Conservation (phyloP, 1,284 basidiomycete genomes). For the Inonotus obliquus region DNA sequence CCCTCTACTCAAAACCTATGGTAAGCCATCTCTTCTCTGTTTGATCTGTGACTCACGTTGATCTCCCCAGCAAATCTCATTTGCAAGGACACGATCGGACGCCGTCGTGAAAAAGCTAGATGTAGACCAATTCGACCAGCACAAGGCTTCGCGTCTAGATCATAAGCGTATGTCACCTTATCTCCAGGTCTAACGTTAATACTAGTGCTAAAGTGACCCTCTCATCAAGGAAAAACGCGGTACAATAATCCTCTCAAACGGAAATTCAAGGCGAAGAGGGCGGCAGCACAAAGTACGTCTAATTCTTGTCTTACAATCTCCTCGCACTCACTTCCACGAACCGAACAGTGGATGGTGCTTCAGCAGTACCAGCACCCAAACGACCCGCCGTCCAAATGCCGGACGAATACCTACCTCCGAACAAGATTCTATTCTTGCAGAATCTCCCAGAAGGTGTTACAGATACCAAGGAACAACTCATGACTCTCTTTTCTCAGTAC, state of each 20-base stretch:
- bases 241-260: constrained; percentile 84
- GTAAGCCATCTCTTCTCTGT: constrained; percentile 38
- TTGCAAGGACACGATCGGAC: constrained; percentile 86
- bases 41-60: neutral
- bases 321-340: constrained; percentile 16
- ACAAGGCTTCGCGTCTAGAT: constrained; percentile 69
- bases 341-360: constrained; percentile 62
- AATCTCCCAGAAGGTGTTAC: constrained; percentile 89
- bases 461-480: constrained; percentile 87
- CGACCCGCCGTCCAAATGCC: constrained; percentile 91
- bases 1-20: constrained; percentile 95
- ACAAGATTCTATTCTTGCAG: constrained; percentile 98
- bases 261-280: constrained; percentile 75
- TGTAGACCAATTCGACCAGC: constrained; percentile 60
- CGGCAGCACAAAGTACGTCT: constrained; percentile 70
- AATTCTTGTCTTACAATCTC: neutral
- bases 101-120: constrained; percentile 79
- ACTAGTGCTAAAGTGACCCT: constrained; percentile 2
- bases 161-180: constrained; percentile 67
- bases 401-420: constrained; percentile 98
- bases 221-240: constrained; percentile 61
- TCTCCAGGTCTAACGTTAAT: neutral
- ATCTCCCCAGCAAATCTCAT: constrained; percentile 79
- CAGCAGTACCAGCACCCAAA: constrained; percentile 60
- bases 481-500: constrained; percentile 84